Percentiles rank a stretch among this genome's conserved stretches.
phyloP scores from a whole-genome alignment of 2,329 filamentous ascomycete species.

The Trichoderma arundinaceum region DNA sequence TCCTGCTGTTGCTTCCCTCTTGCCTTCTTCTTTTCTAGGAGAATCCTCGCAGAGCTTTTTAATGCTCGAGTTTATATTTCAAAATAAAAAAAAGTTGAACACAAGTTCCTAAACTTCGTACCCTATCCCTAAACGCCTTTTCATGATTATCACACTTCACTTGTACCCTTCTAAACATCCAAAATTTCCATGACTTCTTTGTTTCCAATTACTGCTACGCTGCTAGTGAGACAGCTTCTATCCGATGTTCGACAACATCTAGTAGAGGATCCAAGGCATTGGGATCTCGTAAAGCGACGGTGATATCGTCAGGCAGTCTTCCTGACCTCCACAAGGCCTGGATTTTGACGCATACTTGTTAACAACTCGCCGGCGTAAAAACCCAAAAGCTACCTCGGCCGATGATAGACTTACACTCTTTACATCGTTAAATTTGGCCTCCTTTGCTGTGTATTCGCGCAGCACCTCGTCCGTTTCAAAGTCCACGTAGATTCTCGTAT shows the following conservation, averaged over 20 bases:
- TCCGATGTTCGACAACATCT: conserved; percentile 69
- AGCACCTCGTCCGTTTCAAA: conserved; percentile 80
- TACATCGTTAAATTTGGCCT: conserved; percentile 79
- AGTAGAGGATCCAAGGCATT: conserved; percentile 75
- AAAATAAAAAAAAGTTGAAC: conserved; percentile 3
- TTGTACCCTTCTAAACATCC: background rate
- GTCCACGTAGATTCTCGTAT: conserved; percentile 91
- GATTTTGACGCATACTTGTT: background rate
- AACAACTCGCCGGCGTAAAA: background rate
- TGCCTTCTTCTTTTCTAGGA: background rate
- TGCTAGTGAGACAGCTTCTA: conserved; percentile 55
- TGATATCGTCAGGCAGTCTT: conserved; percentile 70
- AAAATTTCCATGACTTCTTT: background rate
- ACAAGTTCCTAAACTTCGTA: background rate
- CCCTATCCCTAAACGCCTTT: conserved; percentile 10
- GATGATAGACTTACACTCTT: conserved; percentile 59
- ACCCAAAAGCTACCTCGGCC: background rate
- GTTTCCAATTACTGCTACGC: conserved; percentile 9
- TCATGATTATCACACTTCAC: background rate
- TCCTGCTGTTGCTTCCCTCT: background rate
- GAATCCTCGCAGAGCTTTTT: background rate
- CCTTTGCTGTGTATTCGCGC: conserved; percentile 87
- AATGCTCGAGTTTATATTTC: conserved; percentile 1
- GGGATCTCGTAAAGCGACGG: conserved; percentile 77
- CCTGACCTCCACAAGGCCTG: conserved; percentile 59